Conservation (phyloP, 768 basidiomycete species). For the Kwoniella pini region DNA sequence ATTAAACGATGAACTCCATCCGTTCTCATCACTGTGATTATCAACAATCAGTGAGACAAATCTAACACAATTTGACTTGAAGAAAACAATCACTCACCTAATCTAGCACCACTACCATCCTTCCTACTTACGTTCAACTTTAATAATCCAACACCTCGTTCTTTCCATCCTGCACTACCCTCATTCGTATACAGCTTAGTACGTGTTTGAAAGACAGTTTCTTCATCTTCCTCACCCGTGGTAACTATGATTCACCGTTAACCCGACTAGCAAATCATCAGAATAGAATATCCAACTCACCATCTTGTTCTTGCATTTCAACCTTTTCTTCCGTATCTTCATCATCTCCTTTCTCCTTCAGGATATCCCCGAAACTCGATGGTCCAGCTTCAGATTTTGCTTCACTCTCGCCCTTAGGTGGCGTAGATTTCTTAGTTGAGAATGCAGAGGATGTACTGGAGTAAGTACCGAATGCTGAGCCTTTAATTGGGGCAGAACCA, state of each 20-base stretch:
- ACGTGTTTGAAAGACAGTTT: slow-evolving; percentile 53
- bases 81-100: slow-evolving; percentile 47
- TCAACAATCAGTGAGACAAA: neutral
- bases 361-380: slow-evolving; percentile 47
- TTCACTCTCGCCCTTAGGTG: slow-evolving; percentile 14
- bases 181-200: slow-evolving; percentile 55
- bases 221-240: slow-evolving; percentile 57
- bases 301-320: slow-evolving; percentile 54
- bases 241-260: slow-evolving; percentile 31
- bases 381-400: slow-evolving; percentile 26
- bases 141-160: slow-evolving; percentile 54
- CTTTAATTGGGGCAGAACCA: slow-evolving; percentile 13
- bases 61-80: neutral
- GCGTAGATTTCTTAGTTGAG: slow-evolving; percentile 33
- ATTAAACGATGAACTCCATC: slow-evolving; percentile 56
- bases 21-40: slow-evolving; percentile 55
- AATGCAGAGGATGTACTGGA: slow-evolving; percentile 42
- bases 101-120: slow-evolving; percentile 47
- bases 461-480: slow-evolving; percentile 45
- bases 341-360: slow-evolving; percentile 31
- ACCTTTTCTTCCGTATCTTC: slow-evolving; percentile 43
- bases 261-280: neutral
- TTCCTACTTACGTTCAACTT: slow-evolving; percentile 51
- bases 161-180: slow-evolving; percentile 52
- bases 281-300: slow-evolving; percentile 37